Conservation (phyloP, 768 basidiomycete species). For the Dioszegia hungarica region DNA sequence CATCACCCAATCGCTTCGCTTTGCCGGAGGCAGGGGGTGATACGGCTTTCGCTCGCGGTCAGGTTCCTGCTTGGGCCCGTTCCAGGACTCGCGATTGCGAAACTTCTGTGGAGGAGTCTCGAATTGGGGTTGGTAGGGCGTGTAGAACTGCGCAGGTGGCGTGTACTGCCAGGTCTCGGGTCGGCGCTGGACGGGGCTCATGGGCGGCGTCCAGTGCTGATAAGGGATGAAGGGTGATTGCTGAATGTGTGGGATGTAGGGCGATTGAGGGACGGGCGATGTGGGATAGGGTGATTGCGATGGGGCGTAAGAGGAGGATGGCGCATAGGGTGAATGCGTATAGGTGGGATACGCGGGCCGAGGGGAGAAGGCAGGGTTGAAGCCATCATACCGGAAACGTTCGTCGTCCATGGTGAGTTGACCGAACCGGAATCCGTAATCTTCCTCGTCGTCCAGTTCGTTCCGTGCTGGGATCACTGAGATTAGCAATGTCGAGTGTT, state of each 20-base stretch:
- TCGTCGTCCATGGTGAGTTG: background rate
- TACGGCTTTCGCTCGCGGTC: conserved; percentile 41
- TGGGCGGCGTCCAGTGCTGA: conserved; percentile 10
- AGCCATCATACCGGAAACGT: background rate
- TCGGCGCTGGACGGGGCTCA: conserved; percentile 7
- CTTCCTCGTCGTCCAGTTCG: background rate
- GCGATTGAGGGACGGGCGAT: background rate
- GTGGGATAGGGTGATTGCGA: background rate
- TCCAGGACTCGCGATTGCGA: conserved; percentile 22
- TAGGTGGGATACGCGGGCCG: background rate
- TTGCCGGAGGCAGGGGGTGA: conserved; percentile 50
- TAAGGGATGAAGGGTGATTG: conserved; percentile 5
- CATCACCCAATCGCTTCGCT: conserved; percentile 89
- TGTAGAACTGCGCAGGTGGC: conserved; percentile 4
- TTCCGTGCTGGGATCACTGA: background rate
- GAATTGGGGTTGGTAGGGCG: conserved; percentile 2
- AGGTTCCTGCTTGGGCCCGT: conserved; percentile 20
- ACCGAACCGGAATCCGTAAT: background rate
- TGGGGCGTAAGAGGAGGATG: background rate
- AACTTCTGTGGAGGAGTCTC: background rate
- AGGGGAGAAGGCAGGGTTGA: background rate
- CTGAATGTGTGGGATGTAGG: background rate
- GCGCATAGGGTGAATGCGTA: too few species aligned
- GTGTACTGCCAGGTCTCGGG: background rate
- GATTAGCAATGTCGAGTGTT: background rate